Evolutionary conservation across 2,329 filamentous ascomycete genomes (phyloP).

Genomic region (Botrytis elliptica): DNA sequence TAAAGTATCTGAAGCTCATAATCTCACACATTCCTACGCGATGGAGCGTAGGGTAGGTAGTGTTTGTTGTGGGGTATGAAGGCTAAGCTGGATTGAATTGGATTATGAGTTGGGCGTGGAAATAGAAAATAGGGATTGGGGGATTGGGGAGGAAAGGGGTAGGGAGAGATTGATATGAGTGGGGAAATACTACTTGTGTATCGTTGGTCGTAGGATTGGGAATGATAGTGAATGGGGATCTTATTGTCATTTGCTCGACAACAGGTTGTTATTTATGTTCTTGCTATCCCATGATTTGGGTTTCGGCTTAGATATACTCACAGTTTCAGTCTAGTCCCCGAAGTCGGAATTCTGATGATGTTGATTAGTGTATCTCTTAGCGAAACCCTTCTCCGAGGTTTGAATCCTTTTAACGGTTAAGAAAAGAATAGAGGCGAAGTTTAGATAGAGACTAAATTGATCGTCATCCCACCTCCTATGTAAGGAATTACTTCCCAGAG

Average conservation of each 20-base stretch:
- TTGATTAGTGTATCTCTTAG: neutral
- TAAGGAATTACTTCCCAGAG: neutral
- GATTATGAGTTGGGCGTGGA: neutral
- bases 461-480: too few relatives aligned
- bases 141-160: too few relatives aligned
- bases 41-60: neutral
- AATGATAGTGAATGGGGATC: too few relatives aligned
- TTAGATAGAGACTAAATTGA: neutral
- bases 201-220: too few relatives aligned
- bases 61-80: neutral
- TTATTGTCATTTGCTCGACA: too few relatives aligned
- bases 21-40: neutral
- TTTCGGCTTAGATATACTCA: neutral
- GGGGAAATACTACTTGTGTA: too few relatives aligned
- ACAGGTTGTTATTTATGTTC: rapidly evolving
- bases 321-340: neutral
- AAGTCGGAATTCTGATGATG: rapidly evolving
- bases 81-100: neutral
- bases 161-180: neutral
- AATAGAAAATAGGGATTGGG: neutral
- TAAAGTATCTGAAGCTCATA: neutral
- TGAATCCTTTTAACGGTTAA: rapidly evolving
- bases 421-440: neutral
- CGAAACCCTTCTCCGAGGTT: rapidly evolving
- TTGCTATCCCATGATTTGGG: rapidly evolving